These are phyloP conservation scores for Chaetomiaceae sp. DNA, from an alignment of 2,329 filamentous ascomycete species.

Conservation along the genomic window DNA sequence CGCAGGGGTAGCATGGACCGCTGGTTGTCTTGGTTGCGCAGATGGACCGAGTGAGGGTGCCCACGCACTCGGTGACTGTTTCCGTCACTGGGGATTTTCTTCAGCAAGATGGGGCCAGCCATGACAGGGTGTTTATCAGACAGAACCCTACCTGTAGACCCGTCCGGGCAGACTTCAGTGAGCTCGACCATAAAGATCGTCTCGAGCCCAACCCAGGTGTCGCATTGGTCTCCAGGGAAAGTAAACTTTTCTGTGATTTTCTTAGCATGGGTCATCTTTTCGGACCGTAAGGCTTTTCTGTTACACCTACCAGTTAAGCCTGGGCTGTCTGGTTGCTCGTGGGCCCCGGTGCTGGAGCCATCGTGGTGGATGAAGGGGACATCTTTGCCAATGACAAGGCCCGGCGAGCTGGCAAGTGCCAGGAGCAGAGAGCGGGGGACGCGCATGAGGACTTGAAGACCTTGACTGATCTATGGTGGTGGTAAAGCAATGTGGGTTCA, in stretches of 20 bases:
- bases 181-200: conserved; percentile 30
- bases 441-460: too few species aligned
- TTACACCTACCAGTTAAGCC: background rate
- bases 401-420: conserved; percentile 20
- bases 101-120: too few species aligned
- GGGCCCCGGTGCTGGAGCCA: background rate
- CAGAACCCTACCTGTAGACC: conserved; percentile 21
- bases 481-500: too few species aligned
- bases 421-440: conserved; percentile 5
- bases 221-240: conserved; percentile 11
- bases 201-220: conserved; percentile 30
- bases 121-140: too few species aligned
- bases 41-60: conserved; percentile 28
- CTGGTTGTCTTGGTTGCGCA: conserved; percentile 27
- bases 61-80: too few species aligned
- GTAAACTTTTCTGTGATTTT: background rate
- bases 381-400: conserved; percentile 15
- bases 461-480: too few species aligned
- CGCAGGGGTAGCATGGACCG: conserved; percentile 30
- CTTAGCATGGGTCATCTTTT: background rate
- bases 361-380: conserved; percentile 7
- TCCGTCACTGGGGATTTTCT: conserved; percentile 20
- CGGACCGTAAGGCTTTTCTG: too few species aligned
- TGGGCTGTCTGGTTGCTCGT: background rate
- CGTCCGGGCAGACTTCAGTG: conserved; percentile 27